Base-by-base conservation (phyloP, 148 eudicot species). In the Fagopyrum tataricum region DNA sequence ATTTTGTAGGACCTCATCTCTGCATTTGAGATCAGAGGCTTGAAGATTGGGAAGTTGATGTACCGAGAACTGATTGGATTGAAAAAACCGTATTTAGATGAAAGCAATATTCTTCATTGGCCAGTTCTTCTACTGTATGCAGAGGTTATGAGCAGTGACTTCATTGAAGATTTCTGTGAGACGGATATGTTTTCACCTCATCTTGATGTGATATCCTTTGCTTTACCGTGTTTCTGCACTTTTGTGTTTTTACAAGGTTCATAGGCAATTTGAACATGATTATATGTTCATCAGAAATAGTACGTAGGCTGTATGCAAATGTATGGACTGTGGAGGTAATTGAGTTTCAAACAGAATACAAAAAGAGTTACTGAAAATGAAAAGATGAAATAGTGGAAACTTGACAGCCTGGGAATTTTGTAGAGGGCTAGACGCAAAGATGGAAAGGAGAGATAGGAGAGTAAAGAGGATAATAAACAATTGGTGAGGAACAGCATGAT, bases 111-210 rank as follows among this genome's bases (percentile, higher is more conserved):
- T 73, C 90, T 95, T 75, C 96, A 95, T 56, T 95, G 98, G 98
- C 96, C 98, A 55, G 98, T 90, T 81, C 81, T 91, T 69, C 73
- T 95, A 76, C 83, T 95, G n/a, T 91, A 95, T 85, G 85, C 97
- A 26, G 98, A 95, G 86, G 87, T 88, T 75, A 95, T 95, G 98
- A 90, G 90, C 72, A 86, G 98, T 80, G 98, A 95, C 80, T 72
- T 95, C 75, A 90, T 95, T 47, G 98, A 95, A 87, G 97, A 95
- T 72, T 91, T 95, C 83, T 95, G 96, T 48, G 98, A 95, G 89
- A 90, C 88, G 17, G 98, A 95, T 77, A 91, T 95, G 93, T 87
- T 95, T 73, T 82, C 93, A 47, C 76, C 77, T 71, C 96, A 95
- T 81, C 88, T 91, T 47, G 96, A 95, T 81, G 76, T 88, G 85